Conservation (phyloP, 352 stramenopile genomes). For the Phytophthora niederhauseri region DNA sequence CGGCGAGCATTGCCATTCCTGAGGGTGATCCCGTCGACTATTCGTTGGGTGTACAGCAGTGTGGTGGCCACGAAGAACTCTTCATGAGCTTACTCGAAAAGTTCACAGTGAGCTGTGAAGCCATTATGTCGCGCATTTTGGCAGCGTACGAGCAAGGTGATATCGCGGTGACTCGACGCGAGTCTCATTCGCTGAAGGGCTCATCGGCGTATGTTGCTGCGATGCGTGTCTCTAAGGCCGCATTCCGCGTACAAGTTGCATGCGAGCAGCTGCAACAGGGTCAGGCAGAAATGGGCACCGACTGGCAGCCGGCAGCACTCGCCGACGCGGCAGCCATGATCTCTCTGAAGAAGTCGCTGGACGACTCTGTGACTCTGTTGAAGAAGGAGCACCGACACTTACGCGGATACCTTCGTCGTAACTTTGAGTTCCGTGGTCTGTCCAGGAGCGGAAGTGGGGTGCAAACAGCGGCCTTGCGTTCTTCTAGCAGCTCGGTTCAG, state of each 20-base stretch:
- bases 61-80: conserved; percentile 75
- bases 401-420: conserved; percentile 77
- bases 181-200: conserved; percentile 84
- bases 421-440: conserved; percentile 71
- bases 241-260: conserved; percentile 80
- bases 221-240: conserved; percentile 77
- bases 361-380: conserved; percentile 39
- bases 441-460: conserved; percentile 29
- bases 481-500: conserved; percentile 15
- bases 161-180: conserved; percentile 55
- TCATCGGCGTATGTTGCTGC: conserved; percentile 83
- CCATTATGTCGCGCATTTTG: conserved; percentile 61
- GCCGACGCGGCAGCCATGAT: conserved; percentile 26
- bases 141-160: conserved; percentile 52
- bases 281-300: conserved; percentile 32
- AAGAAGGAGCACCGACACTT: conserved; percentile 72
- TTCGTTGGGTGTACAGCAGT: conserved; percentile 78
- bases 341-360: conserved; percentile 35
- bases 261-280: conserved; percentile 68
- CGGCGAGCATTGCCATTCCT: conserved; percentile 61
- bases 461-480: conserved; percentile 15
- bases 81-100: conserved; percentile 85
- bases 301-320: conserved; percentile 26
- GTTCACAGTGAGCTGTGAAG: conserved; percentile 67
- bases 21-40: conserved; percentile 85